Conservation (phyloP, 257 asterid genomes). For the Gentiana dahurica region DNA sequence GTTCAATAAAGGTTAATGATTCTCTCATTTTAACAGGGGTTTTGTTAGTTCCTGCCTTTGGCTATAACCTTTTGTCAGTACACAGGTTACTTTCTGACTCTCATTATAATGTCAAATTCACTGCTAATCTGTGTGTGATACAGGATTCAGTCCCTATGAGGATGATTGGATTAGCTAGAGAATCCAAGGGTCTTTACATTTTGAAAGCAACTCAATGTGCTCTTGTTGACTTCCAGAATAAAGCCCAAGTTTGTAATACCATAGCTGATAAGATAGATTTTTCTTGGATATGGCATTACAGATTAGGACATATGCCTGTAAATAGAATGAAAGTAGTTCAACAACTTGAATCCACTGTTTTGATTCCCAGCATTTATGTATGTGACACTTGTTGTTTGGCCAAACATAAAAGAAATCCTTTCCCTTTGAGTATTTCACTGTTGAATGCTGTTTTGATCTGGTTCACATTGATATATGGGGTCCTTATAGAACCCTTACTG, state of each 20-base stretch:
- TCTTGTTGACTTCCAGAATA: background rate
- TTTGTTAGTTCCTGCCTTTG: background rate
- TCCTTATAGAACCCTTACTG: background rate
- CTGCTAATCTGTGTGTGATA: background rate
- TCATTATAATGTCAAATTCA: background rate
- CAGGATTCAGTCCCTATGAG: background rate
- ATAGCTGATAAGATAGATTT: background rate
- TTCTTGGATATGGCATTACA: background rate
- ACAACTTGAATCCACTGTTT: background rate
- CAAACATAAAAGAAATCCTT: background rate
- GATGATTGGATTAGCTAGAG: background rate
- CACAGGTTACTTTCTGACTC: background rate
- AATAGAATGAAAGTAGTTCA: background rate
- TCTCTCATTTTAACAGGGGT: background rate
- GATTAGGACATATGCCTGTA: background rate
- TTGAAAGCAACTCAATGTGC: background rate
- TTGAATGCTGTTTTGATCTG: background rate
- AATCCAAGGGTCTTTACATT: background rate
- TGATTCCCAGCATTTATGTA: background rate
- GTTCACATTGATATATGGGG: background rate
- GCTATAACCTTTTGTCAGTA: background rate
- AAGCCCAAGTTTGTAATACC: background rate
- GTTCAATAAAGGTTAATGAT: background rate
- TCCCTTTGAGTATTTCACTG: background rate
- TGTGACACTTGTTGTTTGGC: background rate